Evolutionary conservation across 345 rosid genomes (phyloP).

Genomic region (Bruguiera gymnorhiza): DNA sequence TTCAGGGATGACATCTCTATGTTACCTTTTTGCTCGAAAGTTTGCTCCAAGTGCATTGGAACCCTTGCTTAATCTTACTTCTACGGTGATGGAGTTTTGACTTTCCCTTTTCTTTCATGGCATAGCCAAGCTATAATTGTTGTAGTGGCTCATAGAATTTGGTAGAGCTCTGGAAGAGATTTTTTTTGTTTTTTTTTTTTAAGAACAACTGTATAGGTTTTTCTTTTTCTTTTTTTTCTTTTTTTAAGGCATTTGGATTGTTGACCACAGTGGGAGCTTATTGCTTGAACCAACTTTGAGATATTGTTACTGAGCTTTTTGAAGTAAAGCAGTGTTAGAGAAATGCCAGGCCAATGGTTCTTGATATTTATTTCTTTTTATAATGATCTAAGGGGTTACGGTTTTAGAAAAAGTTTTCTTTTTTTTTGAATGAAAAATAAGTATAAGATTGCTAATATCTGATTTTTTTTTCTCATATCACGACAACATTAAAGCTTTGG

Average conservation of each 20-base stretch:
- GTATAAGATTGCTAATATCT: no score
- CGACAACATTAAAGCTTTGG: no score
- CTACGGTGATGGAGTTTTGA: slow-evolving; percentile 65
- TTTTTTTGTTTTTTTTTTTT: slow-evolving; percentile 4
- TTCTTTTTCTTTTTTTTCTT: no score
- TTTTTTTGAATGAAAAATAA: no score
- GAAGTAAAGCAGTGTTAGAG: neutral
- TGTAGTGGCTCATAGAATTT: slow-evolving; percentile 1
- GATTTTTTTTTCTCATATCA: no score
- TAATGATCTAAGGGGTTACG: no score
- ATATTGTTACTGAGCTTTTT: slow-evolving; percentile 2
- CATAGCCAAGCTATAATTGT: neutral
- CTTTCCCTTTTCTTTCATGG: neutral
- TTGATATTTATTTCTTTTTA: neutral
- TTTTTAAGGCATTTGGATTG: neutral
- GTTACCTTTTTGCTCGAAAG: slow-evolving; percentile 89
- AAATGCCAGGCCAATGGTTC: neutral
- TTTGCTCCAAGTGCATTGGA: slow-evolving; percentile 67
- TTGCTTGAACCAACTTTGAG: neutral
- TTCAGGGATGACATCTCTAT: slow-evolving; percentile 53
- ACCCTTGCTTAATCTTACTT: slow-evolving; percentile 69
- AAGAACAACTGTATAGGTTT: slow-evolving; percentile 7
- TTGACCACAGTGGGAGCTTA: neutral
- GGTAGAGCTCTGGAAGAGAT: slow-evolving; percentile 11
- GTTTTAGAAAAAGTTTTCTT: no score